Percentiles rank a stretch among this genome's conserved stretches.
Evolutionary conservation across 225 moss, liverwort and hornwort genomes (phyloP).

Genomic region (Physcomitrium patens): DNA sequence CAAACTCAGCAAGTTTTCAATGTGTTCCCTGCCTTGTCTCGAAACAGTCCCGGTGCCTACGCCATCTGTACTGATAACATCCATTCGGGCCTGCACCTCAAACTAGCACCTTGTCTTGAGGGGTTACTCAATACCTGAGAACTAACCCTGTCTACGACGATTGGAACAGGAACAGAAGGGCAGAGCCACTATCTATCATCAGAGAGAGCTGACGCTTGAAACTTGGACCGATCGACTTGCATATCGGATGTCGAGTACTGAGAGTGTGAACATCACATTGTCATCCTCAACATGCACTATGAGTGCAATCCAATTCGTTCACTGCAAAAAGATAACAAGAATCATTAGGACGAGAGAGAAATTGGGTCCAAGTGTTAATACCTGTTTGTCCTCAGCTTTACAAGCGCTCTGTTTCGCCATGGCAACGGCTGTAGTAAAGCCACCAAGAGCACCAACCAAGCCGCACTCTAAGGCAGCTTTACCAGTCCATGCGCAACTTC

Average conservation of each 20-base stretch:
- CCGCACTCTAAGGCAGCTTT: conserved; percentile 51
- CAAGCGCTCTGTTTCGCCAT: conserved; percentile 71
- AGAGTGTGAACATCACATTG: neutral
- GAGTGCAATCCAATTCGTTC: neutral
- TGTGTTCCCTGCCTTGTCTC: no score
- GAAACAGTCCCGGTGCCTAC: conserved; percentile 23
- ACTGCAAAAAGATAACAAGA: neutral
- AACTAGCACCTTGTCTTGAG: conserved; percentile 28
- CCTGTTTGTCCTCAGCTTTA: conserved; percentile 47
- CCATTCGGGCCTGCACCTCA: conserved; percentile 56
- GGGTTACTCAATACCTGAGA: conserved; percentile 35
- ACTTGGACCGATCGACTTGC: conserved; percentile 65
- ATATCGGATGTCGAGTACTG: neutral
- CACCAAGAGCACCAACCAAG: conserved; percentile 66
- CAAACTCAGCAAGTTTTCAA: no score
- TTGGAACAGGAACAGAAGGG: conserved; percentile 39
- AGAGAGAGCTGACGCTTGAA: conserved; percentile 45
- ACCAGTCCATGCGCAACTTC: conserved; percentile 74
- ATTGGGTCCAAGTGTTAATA: neutral
- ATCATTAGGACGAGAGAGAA: neutral
- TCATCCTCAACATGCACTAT: neutral
- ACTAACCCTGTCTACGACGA: conserved; percentile 49
- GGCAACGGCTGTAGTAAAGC: conserved; percentile 64
- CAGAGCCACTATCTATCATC: conserved; percentile 49
- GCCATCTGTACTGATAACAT: conserved; percentile 43